phyloP scores from a whole-genome alignment of 805 yeast genomes.

The Wickerhamiella azyma region DNA sequence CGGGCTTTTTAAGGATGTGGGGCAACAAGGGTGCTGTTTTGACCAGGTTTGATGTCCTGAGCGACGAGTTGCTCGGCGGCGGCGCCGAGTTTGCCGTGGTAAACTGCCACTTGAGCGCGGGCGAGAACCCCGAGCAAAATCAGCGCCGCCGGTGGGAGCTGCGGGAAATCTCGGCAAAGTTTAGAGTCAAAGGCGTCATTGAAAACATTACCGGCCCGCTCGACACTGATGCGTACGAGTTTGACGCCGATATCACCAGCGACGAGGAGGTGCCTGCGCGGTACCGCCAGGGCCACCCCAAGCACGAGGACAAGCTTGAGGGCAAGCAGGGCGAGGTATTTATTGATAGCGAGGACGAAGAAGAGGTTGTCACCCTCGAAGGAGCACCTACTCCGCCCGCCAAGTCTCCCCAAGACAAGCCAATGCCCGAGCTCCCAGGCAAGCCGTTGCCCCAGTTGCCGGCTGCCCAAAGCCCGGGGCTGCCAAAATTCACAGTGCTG shows the following conservation, averaged over 20 bases:
- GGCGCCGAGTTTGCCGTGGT: slow-evolving; percentile 28
- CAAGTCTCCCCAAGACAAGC: not conserved
- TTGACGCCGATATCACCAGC: slow-evolving; percentile 2
- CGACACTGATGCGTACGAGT: slow-evolving; percentile 5
- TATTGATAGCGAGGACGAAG: not conserved
- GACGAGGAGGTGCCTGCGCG: not conserved
- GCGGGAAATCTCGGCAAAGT: slow-evolving; percentile 26
- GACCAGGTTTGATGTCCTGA: slow-evolving; percentile 28
- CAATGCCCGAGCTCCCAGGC: not conserved
- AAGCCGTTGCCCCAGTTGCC: not conserved
- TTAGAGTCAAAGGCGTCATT: slow-evolving; percentile 20
- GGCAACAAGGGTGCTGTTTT: slow-evolving; percentile 51
- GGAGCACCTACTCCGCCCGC: slow-evolving; percentile 30
- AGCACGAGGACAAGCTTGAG: not conserved
- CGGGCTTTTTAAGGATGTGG: slow-evolving; percentile 44
- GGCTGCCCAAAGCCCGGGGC: not conserved
- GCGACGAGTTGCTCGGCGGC: slow-evolving; percentile 18
- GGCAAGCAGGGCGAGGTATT: slow-evolving; percentile 6
- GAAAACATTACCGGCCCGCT: not conserved
- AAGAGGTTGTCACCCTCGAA: slow-evolving; percentile 54
- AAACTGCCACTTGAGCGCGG: slow-evolving; percentile 38
- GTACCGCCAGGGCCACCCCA: not conserved
- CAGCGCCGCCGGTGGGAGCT: slow-evolving; percentile 34
- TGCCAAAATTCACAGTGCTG: slow-evolving; percentile 22
- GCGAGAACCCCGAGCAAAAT: slow-evolving; percentile 29